Evolutionary conservation across 768 basidiomycete species (phyloP), one percentile per base, ranked within the genome.

Genomic region (Xerocomus spinulosus): DNA sequence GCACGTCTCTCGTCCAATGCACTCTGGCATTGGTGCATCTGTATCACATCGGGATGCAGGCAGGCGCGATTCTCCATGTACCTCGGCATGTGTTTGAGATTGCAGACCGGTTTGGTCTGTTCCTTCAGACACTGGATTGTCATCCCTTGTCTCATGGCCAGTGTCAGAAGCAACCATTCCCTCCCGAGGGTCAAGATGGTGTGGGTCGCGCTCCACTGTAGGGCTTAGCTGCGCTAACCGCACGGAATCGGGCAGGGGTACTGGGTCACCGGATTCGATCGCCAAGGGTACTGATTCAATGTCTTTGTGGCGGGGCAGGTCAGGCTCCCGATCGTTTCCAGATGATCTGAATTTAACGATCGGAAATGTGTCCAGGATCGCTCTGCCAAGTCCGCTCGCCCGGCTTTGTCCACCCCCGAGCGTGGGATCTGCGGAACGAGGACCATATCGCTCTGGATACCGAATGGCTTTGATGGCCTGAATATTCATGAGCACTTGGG

Each of bases 281-380:
- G 36, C 43, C 37, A 48, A 35, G n/a, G 48, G 50, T 0, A 36
- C 35, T 18, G 54, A 49, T 56, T 72, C 72, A 25, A 67, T 30
- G 51, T 74, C 70, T 52, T 70, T 72, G 28, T 50, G 21, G 10
- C 26, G 44, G 23, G 57, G 36, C 28, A 49, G 47, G 30, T 46
- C 30, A 21, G 48, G 28, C 15, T 49, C 52, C 28, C 17, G 55
- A 42, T 44, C 53, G 38, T 55, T 48, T 7, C 51, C 52, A 25
- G 59, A 64, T 9, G 61, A 48, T 6, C 82, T 81, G 57, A 93
- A 98, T 64, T 92, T 92, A 68, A 95, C 84, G 52, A 96, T 71
- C 4, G 94, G 93, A 71, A 98, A 98, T 3, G 93, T 96, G 56
- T 98, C 94, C 46, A 98, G 73, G 48, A 98, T 93, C 17, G 95